phyloP scores from a whole-genome alignment of 257 asterid genomes.

The Rubia yunnanensis region DNA sequence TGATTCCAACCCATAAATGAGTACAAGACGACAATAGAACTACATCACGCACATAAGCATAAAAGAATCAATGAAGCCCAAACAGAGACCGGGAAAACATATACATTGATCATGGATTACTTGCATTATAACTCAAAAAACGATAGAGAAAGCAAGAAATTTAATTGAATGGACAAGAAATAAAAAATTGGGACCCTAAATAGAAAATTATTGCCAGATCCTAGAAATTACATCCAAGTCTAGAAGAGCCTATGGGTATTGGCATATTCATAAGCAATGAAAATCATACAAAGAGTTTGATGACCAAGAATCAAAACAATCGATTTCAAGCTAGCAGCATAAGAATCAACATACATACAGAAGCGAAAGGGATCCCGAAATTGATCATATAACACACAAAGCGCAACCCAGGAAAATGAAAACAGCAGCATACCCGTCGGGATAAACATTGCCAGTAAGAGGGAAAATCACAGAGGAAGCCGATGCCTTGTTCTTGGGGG shows the following conservation, averaged over 20 bases:
- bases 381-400: background rate
- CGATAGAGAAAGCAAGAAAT: background rate
- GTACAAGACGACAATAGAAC: background rate
- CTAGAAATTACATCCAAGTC: background rate
- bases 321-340: background rate
- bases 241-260: background rate
- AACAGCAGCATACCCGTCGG: conserved; percentile 46
- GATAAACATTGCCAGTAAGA: conserved; percentile 76
- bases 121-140: background rate
- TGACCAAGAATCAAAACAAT: no score
- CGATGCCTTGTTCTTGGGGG: conserved; percentile 13
- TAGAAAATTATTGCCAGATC: background rate
- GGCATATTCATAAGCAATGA: background rate
- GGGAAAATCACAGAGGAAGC: conserved; percentile 68
- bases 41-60: background rate
- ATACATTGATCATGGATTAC: background rate
- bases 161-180: background rate
- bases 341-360: background rate
- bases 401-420: background rate
- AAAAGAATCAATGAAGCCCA: background rate
- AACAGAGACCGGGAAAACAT: background rate
- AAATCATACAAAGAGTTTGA: background rate
- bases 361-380: background rate
- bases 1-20: background rate
- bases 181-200: background rate